Base-by-base conservation (phyloP, 768 basidiomycete genomes). In the Panus rudis region DNA sequence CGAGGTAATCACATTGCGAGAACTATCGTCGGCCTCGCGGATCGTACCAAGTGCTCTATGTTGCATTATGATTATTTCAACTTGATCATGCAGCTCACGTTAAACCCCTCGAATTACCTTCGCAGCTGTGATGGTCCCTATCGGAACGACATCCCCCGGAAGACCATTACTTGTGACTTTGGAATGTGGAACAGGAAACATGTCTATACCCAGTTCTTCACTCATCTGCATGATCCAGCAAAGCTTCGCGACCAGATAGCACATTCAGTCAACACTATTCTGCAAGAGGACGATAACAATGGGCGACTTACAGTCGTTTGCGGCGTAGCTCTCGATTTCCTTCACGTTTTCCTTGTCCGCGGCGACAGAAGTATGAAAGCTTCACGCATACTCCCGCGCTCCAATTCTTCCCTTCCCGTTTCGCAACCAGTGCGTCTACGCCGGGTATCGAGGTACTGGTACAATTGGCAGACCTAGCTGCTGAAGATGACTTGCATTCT, bases 351-450 rank as follows among this genome's bases (percentile, higher is more conserved):
- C 31, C 22, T 42, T 19, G 11, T 42, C 17, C 27, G 41, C 7
- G 41, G 31, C 12, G 30, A 42, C 41, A n/a, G n/a, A n/a, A n/a
- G n/a, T n/a, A n/a, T n/a, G n/a, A 42, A 12, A 22, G 30, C 13
- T 42, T 31, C 19, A 34, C 4, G 16, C 41, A 26, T 22, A 32
- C 41, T 14, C 30, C 14, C 7, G 30, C 27, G 4, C 41, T 42
- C 6, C 22, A 8, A 12, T 32, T 42, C 20, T 32, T 42, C 14
- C 30, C 41, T 4, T 16, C 31, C 6, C 22, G 16, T 34, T 5
- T 11, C 26, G 24, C 11, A 5, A 6, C 12, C 6, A 13, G 14
- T 5, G 17, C n/a, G 27, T 14, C 6, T 8, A 42, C 30, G 4
- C 31, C 41, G 17, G 31, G 41, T 6, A 42, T 42, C 11, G 22